phyloP scores from a whole-genome alignment of 768 basidiomycete species.

The Amanita pallidorosea region DNA sequence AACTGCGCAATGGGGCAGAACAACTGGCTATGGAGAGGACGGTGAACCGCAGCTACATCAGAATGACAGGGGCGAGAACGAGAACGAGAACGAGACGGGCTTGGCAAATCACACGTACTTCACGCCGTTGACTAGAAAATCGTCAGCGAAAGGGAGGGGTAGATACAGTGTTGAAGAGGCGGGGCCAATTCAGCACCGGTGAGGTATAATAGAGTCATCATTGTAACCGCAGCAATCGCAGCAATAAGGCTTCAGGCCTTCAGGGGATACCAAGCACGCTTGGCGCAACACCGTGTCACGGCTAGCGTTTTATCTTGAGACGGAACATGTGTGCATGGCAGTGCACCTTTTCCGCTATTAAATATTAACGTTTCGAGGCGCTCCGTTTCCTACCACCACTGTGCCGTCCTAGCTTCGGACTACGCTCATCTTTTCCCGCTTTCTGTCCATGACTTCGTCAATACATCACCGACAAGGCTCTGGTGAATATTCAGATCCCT shows the following conservation, averaged over 20 bases:
- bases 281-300: too few relatives aligned
- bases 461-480: background rate
- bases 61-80: slow-evolving; percentile 24
- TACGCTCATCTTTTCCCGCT: background rate
- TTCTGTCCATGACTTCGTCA: background rate
- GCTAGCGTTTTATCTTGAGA: too few relatives aligned
- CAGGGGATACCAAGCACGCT: too few relatives aligned
- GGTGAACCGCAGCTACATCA: slow-evolving; percentile 18
- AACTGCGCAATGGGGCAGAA: slow-evolving; percentile 41
- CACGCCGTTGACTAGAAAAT: slow-evolving; percentile 60
- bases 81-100: slow-evolving; percentile 19
- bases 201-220: background rate
- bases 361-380: too few relatives aligned
- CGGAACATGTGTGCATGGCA: too few relatives aligned
- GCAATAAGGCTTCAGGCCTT: too few relatives aligned
- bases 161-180: slow-evolving; percentile 37
- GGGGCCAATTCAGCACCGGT: slow-evolving; percentile 21
- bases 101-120: slow-evolving; percentile 29
- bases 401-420: background rate
- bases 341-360: too few relatives aligned
- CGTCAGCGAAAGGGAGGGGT: slow-evolving; percentile 46
- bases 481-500: slow-evolving; percentile 8
- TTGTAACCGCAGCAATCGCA: background rate
- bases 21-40: slow-evolving; percentile 27
- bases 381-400: too few relatives aligned